phyloP scores from a whole-genome alignment of 106 monocot genomes.

The Dendrobium nobile region DNA sequence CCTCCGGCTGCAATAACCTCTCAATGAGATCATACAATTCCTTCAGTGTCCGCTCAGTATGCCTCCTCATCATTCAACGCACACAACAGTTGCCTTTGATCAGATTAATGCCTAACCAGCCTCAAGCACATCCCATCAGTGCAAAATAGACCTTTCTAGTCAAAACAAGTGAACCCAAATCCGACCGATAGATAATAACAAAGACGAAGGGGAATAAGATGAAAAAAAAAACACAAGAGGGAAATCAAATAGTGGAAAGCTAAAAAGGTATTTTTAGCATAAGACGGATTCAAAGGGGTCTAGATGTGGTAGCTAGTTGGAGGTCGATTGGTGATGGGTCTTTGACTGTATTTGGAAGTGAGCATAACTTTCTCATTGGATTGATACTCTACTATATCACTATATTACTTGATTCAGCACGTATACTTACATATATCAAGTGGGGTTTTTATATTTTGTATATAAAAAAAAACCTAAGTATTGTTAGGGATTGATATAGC shows the following conservation, averaged over 20 bases:
- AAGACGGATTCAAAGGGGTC: slow-evolving; percentile 9
- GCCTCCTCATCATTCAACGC: slow-evolving; percentile 26
- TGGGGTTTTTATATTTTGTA: too few relatives aligned
- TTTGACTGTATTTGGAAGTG: neutral
- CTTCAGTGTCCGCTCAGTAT: slow-evolving; percentile 22
- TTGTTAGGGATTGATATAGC: too few relatives aligned
- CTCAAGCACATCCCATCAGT: neutral
- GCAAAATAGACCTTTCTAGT: neutral
- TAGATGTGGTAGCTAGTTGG: neutral
- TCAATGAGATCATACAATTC: slow-evolving; percentile 34
- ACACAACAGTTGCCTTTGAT: neutral
- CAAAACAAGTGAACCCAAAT: neutral
- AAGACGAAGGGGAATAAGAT: neutral
- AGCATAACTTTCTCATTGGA: too few relatives aligned
- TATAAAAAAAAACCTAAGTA: too few relatives aligned
- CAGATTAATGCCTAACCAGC: neutral
- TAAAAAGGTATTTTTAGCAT: neutral
- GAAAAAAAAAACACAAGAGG: neutral
- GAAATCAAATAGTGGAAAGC: neutral
- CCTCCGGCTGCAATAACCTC: slow-evolving; percentile 24
- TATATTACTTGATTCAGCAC: too few relatives aligned
- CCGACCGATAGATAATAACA: neutral
- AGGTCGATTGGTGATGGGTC: too few relatives aligned
- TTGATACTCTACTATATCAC: too few relatives aligned
- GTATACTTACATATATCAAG: too few relatives aligned